Evolutionary conservation across 2,329 filamentous ascomycete species (phyloP), one percentile per base, ranked within the genome.

Genomic region (Xylaria polymorpha): DNA sequence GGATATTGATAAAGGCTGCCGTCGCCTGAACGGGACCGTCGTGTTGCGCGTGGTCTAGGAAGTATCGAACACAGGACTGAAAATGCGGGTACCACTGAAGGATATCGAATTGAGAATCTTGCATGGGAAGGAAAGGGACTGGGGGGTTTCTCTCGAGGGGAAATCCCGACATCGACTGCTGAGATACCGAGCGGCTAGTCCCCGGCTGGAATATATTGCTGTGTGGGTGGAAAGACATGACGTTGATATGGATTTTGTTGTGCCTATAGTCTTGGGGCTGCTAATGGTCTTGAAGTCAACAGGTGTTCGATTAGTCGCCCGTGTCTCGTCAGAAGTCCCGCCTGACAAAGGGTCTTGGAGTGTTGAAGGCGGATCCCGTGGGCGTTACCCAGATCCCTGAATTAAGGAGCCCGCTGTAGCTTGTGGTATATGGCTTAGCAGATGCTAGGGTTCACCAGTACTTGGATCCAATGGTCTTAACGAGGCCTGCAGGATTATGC

Each of bases 61-160:
- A 99, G 83, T 95, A 98, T 66, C 89, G 89, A 74, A 95, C 90
- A 81, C 96, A 99, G 73, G 90, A 94, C 81, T 96, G 91, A 80
- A 97, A 97, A 68, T 92, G 91, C 10, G 93, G 92, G 79, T 97
- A 92, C 96, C 96, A 98, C 69, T 94, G 92, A 79, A 98, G 91
- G 72, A 98, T 92, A 80, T 95, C 92, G 81, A 94, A 91, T 57
- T 77, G 76, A n/a, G 71, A 72, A 65, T 74, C 75, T 69, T 75
- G 75, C 46, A 76, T 71, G 12, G 75, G 73, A n/a, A 76, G 63
- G 15, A 76, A 76, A 37, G 74, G 71, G 5, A 60, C 69, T 22
- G 73, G 61, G 29, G 73, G 67, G 22, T 72, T 64, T 39, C 72
- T 72, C 12, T 74, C 74, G 22, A 73, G 59, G 22, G 71, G 69